Base-by-base conservation (phyloP, 208 protist genomes). In the Acanthamoeba rhysodes region DNA sequence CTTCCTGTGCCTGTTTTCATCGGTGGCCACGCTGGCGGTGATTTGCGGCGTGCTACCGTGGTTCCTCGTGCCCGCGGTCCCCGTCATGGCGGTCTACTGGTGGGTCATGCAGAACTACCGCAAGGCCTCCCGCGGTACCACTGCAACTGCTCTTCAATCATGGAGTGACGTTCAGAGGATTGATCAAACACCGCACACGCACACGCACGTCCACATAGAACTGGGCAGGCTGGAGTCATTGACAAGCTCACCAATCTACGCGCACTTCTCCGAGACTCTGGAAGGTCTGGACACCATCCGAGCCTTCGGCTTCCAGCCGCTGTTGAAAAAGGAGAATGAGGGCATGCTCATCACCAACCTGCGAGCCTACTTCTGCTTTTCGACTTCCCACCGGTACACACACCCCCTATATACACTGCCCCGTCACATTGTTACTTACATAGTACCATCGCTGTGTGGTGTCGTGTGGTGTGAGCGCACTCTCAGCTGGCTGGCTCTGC, bases 51-150 rank as follows among this genome's bases (percentile, higher is more conserved):
- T 93, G n/a, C 29, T 41, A 27, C 96, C 95, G 24, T 74, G 29
- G 68, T 92, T 95, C 85, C 22, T 96, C 34, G 9, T 96, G 29
- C 82, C 87, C 6, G 53, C 80, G 20, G 32, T 45, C 4, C 94
- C 93, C n/a, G 37, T 96, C 29, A 57, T 91, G 27, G 48, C 16
- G 10, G 24, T 97, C 24, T 97, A 96, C 93, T 96, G 45, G 45
- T 37, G 50, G 34, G 45, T 96, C 53, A 80, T 93, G 72, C 62
- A 66, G 72, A 72, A 70, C 74, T 96, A 90, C 45, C 59, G 94
- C 50, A 82, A 62, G 9, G 27, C 53, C 55, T 78, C 84, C 3
- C 16, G 53, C 3, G 45, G 92, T 94, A 55, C 16, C 84, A 24
- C 24, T 57, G 2, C 96, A 88, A 12, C 62, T 20, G 68, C 90